Base-by-base conservation (phyloP, 2,329 filamentous ascomycete genomes). In the Colletotrichum brevisporum region DNA sequence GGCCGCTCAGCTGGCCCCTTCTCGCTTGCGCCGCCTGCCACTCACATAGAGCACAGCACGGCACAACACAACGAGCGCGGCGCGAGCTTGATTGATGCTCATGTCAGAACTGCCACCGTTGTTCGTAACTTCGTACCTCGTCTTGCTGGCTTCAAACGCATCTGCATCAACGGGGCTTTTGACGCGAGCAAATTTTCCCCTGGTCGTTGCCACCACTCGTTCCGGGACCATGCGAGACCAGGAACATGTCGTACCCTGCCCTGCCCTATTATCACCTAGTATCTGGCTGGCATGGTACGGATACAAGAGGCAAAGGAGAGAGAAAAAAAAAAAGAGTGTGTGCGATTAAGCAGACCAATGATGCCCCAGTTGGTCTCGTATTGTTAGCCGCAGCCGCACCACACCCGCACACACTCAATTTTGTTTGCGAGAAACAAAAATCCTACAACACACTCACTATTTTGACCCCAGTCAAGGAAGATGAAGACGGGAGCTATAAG, bases 341-440 rank as follows among this genome's bases (percentile, higher is more conserved):
- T 36, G 31, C 31, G 31, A 36, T 36, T 36, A 36, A 36, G 31
- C 31, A 36, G 13, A 36, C 65, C 41, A 54, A 59, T 51, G 48
- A 26, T 39, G 50, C 27, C 54, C 55, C 55, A 24, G 54, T 39
- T 8, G 24, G 27, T 48, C 50, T 69, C 62, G 66, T 60, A 60
- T 60, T 62, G 45, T 69, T 53, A 69, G 62, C 66, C 62, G 54
- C 66, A 60, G 50, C 50, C 55, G 63, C 66, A 66, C 41, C 18
- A 51, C 41, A 58, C 26, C 45, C 54, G 63, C 62, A 63, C 62
- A 68, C 53, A 50, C 41, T 64, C n/a, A 26, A 59, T 65, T 59
- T 64, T 58, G 45, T 51, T 51, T 36, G 52, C 54, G 26, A 60
- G 45, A 53, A 58, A 57, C 48, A 51, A 62, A 62, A 66, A 39